phyloP scores from a whole-genome alignment of 2,329 filamentous ascomycete genomes.

The Pestalotiopsis sp. region DNA sequence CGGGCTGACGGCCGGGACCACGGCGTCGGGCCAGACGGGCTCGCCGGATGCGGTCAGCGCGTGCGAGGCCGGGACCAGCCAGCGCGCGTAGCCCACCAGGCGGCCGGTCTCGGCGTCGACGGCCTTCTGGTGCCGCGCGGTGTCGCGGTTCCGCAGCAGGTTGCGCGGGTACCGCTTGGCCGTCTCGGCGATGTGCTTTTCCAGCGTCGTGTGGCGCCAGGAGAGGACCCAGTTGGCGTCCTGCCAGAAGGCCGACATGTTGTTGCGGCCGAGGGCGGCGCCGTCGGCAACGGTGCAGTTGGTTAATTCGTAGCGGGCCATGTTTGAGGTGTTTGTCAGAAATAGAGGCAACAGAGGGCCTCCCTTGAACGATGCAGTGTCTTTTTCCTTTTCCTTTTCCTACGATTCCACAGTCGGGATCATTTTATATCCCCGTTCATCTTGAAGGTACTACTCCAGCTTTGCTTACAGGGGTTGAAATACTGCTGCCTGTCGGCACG shows the following conservation, averaged over 20 bases:
- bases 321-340: background rate
- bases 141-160: constrained; percentile 9
- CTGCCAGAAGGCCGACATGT: constrained; percentile 20
- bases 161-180: constrained; percentile 15
- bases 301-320: background rate
- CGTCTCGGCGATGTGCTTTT: constrained; percentile 19
- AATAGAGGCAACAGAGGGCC: background rate
- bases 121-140: constrained; percentile 11
- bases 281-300: constrained; percentile 18
- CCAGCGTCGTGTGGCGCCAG: constrained; percentile 21
- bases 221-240: constrained; percentile 18
- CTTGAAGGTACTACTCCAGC: too few species aligned
- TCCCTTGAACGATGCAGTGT: too few species aligned
- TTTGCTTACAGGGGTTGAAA: background rate
- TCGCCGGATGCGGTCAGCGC: background rate
- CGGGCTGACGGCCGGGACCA: constrained; percentile 1
- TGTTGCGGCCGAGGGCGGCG: constrained; percentile 17
- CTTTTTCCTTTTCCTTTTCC: too few species aligned
- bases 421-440: too few species aligned
- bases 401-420: too few species aligned
- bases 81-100: constrained; percentile 10
- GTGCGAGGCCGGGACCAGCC: background rate
- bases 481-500: background rate
- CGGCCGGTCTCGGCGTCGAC: constrained; percentile 10
- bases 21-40: constrained; percentile 8